Percentiles rank a stretch among this genome's conserved stretches.
phyloP scores from a whole-genome alignment of 2,329 filamentous ascomycete species.

The Zarea fungicola region DNA sequence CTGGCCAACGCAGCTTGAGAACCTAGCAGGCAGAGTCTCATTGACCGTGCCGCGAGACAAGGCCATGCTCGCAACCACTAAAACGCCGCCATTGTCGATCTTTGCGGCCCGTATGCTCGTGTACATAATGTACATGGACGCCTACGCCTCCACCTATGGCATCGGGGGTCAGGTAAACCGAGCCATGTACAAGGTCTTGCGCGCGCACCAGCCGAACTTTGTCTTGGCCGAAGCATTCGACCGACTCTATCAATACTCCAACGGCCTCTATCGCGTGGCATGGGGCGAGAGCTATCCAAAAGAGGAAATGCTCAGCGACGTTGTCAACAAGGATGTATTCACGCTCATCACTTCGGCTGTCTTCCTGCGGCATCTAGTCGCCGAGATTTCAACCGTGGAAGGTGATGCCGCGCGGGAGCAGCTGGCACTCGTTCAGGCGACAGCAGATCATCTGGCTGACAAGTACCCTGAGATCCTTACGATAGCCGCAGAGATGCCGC shows the following conservation, averaged over 20 bases:
- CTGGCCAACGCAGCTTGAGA: conserved; percentile 6
- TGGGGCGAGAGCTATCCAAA: conserved; percentile 31
- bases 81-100: conserved; percentile 21
- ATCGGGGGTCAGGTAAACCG: conserved; percentile 29
- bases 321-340: conserved; percentile 30
- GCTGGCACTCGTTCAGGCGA: conserved; percentile 16
- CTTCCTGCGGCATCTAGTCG: conserved; percentile 26
- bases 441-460: conserved; percentile 19
- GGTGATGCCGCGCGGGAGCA: conserved; percentile 19
- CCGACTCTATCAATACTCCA: conserved; percentile 28
- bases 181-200: conserved; percentile 18
- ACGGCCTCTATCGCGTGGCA: conserved; percentile 28
- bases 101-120: conserved; percentile 30
- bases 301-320: conserved; percentile 29
- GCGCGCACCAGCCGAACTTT: neutral
- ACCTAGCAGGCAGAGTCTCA: neutral
- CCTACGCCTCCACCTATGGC: conserved; percentile 26
- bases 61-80: conserved; percentile 7
- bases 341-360: conserved; percentile 27
- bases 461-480: conserved; percentile 23
- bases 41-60: neutral
- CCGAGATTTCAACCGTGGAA: conserved; percentile 24
- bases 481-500: conserved; percentile 21
- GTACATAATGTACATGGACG: conserved; percentile 29
- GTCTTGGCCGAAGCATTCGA: conserved; percentile 22